Conservation (phyloP, 768 basidiomycete species). For the Termitomyces sp. region DNA sequence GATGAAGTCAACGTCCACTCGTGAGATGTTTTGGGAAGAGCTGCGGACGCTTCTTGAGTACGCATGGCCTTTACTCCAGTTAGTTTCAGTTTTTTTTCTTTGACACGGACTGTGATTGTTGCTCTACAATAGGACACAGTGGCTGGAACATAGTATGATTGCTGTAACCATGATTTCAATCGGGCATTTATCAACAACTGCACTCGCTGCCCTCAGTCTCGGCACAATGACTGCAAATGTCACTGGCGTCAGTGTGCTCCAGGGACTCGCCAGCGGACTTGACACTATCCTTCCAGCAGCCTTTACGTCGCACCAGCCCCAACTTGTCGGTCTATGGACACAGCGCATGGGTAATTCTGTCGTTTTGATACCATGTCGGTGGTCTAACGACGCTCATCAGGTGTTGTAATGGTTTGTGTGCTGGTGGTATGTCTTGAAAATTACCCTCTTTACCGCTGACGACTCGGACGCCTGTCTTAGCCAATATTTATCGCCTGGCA, state of each 20-base stretch:
- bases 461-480: no score
- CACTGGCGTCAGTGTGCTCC: not conserved
- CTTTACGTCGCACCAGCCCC: not conserved
- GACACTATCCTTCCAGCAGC: not conserved
- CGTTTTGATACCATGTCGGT: not conserved
- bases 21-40: conserved; percentile 10
- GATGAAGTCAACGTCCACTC: not conserved
- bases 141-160: not conserved
- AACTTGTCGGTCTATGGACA: conserved; percentile 53
- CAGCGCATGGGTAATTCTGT: conserved; percentile 30
- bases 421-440: conserved; percentile 14
- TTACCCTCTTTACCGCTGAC: no score
- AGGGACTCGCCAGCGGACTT: not conserved
- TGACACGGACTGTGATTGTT: not conserved
- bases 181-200: not conserved
- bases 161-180: not conserved
- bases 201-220: not conserved
- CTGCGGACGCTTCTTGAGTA: conserved; percentile 2
- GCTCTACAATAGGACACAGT: not conserved
- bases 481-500: no score
- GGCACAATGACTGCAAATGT: not conserved
- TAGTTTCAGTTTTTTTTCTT: not conserved
- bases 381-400: not conserved
- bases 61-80: conserved; percentile 11
- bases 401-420: not conserved